Base-by-base conservation (phyloP, 2,329 filamentous ascomycete genomes). In the Fusarium concolor region DNA sequence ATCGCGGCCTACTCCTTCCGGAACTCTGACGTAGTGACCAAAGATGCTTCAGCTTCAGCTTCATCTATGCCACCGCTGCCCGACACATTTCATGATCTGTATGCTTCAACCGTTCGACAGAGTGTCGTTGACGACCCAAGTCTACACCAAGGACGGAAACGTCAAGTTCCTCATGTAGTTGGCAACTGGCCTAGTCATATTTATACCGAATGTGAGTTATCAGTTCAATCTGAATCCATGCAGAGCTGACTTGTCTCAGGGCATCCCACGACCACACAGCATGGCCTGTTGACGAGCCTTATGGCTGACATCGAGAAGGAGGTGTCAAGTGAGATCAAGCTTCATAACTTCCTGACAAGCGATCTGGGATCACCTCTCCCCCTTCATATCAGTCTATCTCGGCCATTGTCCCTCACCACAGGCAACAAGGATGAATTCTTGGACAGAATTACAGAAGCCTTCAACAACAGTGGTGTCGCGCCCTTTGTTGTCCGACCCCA, bases 111-210 rank as follows among this genome's bases (percentile, higher is more conserved):
- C 39, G 90, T 92, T 51, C 89, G 95, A 65, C 84, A 91, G 66
- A 92, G 91, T 78, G 90, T 90, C 39, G 85, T 84, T 71, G 96
- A 98, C 79, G 92, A 97, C 75, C 94, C 95, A 2, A 84, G 85
- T 62, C 83, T 98, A 59, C 96, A 99, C 78, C 91, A 91, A 31
- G 96, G 96, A 54, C 89, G 95, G 44, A 93, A 90, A 76, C 88
- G 96, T 41, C 87, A 90, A 58, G 92, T 89, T 47, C 94, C 95
- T 24, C 96, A 99, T 79, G 84, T 95, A 26, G 87, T 89, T 61
- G 96, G 96, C 62, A 93, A 94, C 78, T 99, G 96, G 96, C 93
- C 95, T 2, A 93, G 90, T 33, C 95, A 98, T 79, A 77, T 98
- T 44, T 98, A 97, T 78, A 84, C 97, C 57, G 95, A 98, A 82